phyloP scores from a whole-genome alignment of 2,329 filamentous ascomycete genomes.

The Celoporthe dispersa region DNA sequence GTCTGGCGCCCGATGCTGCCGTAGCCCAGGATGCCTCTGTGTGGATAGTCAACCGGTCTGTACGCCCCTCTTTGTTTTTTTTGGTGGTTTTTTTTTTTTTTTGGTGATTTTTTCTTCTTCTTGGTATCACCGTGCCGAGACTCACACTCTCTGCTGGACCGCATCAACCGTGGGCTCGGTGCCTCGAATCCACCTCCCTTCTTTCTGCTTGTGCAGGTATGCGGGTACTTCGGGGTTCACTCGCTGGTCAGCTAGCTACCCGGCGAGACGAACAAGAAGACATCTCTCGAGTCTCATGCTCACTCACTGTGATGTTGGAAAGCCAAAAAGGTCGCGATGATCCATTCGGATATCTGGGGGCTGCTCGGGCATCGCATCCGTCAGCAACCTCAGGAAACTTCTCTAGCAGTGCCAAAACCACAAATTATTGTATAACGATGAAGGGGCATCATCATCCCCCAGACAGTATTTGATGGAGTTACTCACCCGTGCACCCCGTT shows the following conservation, averaged over 20 bases:
- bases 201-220: conserved; percentile 50
- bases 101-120: no score
- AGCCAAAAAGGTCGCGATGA: conserved; percentile 55
- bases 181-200: conserved; percentile 48
- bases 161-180: conserved; percentile 45
- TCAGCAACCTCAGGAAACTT: neutral
- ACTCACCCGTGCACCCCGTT: conserved; percentile 63
- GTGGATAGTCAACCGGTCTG: neutral
- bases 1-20: conserved; percentile 58
- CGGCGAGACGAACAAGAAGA: neutral
- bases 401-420: neutral
- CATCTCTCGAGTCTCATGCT: neutral
- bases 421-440: no score
- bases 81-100: no score
- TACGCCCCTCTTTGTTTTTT: neutral
- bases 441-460: no score
- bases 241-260: neutral
- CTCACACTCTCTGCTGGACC: conserved; percentile 55
- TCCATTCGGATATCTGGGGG: conserved; percentile 62
- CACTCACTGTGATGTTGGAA: conserved; percentile 45
- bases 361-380: conserved; percentile 36
- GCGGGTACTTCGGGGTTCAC: conserved; percentile 44
- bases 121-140: neutral
- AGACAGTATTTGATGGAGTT: no score
- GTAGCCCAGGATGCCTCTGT: conserved; percentile 58